These are phyloP conservation scores for Pistacia atlantica DNA, from an alignment of 345 rosid genomes.

Conservation along the genomic window DNA sequence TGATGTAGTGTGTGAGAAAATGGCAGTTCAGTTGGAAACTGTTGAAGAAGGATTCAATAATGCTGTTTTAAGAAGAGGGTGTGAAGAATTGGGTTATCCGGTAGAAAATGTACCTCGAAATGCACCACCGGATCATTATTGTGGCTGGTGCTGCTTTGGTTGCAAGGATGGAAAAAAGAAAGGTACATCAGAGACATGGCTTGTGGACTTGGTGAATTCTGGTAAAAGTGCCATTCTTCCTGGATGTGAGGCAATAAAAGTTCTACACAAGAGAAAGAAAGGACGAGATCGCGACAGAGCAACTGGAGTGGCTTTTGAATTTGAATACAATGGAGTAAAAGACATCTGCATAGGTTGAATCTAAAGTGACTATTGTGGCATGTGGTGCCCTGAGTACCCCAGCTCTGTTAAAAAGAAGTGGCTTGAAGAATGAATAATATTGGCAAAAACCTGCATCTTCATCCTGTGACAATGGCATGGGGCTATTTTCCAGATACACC, in stretches of 20 bases:
- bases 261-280: conserved; percentile 40
- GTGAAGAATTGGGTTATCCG: conserved; percentile 67
- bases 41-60: conserved; percentile 71
- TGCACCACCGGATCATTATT: conserved; percentile 64
- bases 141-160: conserved; percentile 86
- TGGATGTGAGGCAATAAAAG: conserved; percentile 56
- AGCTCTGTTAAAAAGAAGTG: conserved; percentile 52
- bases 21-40: conserved; percentile 74
- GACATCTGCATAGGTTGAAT: conserved; percentile 53
- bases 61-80: conserved; percentile 70
- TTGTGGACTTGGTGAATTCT: conserved; percentile 68
- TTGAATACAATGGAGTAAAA: conserved; percentile 35
- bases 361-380: conserved; percentile 65
- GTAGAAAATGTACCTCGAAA: conserved; percentile 66
- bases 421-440: conserved; percentile 63
- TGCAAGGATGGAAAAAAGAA: conserved; percentile 82
- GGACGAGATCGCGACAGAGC: conserved; percentile 41
- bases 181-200: conserved; percentile 86
- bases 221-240: conserved; percentile 76
- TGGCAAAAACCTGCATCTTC: conserved; percentile 70
- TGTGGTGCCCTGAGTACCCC: conserved; percentile 82
- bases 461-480: conserved; percentile 90
- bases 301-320: conserved; percentile 58
- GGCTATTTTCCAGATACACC: conserved; percentile 62
- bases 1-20: conserved; percentile 66